Percentiles rank a stretch among this genome's conserved stretches.
phyloP scores from a whole-genome alignment of 2,329 filamentous ascomycete genomes.

The Aspergillus uvarum region DNA sequence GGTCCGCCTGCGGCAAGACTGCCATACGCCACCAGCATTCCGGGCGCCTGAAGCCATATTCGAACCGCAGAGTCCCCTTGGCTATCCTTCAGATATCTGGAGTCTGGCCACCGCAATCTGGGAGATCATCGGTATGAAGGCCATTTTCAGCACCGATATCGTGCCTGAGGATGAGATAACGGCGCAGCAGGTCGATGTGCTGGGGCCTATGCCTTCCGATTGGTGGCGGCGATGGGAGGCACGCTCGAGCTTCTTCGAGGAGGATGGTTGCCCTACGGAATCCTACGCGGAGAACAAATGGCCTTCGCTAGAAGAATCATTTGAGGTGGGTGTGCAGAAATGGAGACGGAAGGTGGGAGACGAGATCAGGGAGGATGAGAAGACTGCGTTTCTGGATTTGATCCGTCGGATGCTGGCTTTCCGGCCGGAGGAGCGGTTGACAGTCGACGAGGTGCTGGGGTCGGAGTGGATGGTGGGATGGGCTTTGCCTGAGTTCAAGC shows the following conservation, averaged over 20 bases:
- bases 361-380: slow-evolving; percentile 15
- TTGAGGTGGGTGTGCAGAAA: slow-evolving; percentile 16
- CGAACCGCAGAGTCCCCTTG: slow-evolving; percentile 13
- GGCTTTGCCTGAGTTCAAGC: slow-evolving; percentile 16
- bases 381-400: slow-evolving; percentile 17
- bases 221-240: slow-evolving; percentile 22
- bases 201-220: slow-evolving; percentile 16
- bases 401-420: slow-evolving; percentile 20
- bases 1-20: slow-evolving; percentile 22
- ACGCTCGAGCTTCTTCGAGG: slow-evolving; percentile 15
- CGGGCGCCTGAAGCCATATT: slow-evolving; percentile 20
- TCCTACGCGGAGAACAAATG: slow-evolving; percentile 7
- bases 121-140: slow-evolving; percentile 30
- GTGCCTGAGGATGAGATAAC: slow-evolving; percentile 18
- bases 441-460: slow-evolving; percentile 14
- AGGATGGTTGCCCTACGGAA: slow-evolving; percentile 16
- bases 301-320: slow-evolving; percentile 9
- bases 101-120: slow-evolving; percentile 27
- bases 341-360: slow-evolving; percentile 13
- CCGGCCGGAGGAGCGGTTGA: slow-evolving; percentile 14
- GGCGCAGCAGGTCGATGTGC: slow-evolving; percentile 23
- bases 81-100: slow-evolving; percentile 31
- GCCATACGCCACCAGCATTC: slow-evolving; percentile 21
- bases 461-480: slow-evolving; percentile 23
- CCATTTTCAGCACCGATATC: slow-evolving; percentile 21